Conservation (phyloP, 768 basidiomycete species). For the Psilocybe tampanensis region DNA sequence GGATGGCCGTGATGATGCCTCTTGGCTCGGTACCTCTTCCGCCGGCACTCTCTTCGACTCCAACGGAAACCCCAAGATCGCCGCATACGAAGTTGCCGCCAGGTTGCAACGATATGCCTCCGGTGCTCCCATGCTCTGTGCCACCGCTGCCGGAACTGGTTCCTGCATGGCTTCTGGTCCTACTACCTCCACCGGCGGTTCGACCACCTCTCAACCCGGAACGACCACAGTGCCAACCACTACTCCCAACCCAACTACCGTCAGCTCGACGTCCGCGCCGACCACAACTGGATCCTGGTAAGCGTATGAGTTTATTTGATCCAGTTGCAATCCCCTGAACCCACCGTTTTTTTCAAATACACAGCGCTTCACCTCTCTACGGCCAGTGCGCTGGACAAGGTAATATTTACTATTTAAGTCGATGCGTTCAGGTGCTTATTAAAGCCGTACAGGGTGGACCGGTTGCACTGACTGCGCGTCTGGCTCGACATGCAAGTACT, state of each 20-base stretch:
- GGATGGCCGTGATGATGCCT: constrained; percentile 14
- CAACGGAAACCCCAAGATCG: constrained; percentile 15
- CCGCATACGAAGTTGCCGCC: constrained; percentile 14
- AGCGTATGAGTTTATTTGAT: no score
- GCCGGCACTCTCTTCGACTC: constrained; percentile 19
- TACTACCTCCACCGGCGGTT: no score
- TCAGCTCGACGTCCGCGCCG: not conserved
- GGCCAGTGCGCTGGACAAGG: constrained; percentile 12
- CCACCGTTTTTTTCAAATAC: no score
- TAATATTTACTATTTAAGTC: not conserved
- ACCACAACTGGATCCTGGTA: constrained; percentile 1
- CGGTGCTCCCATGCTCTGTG: constrained; percentile 13
- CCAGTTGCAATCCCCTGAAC: no score
- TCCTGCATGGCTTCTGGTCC: constrained; percentile 16
- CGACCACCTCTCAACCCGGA: not conserved
- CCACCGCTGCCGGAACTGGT: constrained; percentile 12
- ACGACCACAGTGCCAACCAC: no score
- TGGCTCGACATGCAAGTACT: constrained; percentile 9
- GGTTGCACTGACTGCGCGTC: constrained; percentile 9
- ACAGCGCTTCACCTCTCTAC: constrained; percentile 2
- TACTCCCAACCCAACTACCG: not conserved
- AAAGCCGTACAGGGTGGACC: not conserved
- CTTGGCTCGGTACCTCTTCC: constrained; percentile 13
- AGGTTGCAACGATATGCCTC: constrained; percentile 13
- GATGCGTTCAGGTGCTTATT: not conserved